These are phyloP conservation scores for Phaeodactylum tricornutum DNA, from an alignment of 108 stramenopile genomes.

Conservation along the genomic window DNA sequence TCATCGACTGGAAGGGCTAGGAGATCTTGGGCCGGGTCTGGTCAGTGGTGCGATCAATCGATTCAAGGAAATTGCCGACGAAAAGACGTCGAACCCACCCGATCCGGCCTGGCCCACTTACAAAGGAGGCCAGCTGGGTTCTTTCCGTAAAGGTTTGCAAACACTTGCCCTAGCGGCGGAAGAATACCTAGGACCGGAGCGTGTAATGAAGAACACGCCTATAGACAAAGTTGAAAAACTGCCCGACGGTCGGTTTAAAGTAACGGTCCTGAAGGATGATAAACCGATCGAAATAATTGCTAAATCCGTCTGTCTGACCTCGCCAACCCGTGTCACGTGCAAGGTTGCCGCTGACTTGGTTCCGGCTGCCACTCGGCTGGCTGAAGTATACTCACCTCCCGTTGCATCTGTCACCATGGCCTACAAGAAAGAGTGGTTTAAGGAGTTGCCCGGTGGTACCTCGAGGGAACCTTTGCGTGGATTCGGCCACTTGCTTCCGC, in stretches of 20 bases:
- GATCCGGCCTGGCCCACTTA: conserved; percentile 66
- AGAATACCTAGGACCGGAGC: conserved; percentile 46
- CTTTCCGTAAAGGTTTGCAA: conserved; percentile 69
- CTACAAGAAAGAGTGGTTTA: conserved; percentile 88
- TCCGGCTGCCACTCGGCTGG: conserved; percentile 65
- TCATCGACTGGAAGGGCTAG: conserved; percentile 60
- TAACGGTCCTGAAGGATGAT: conserved; percentile 65
- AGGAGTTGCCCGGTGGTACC: conserved; percentile 68
- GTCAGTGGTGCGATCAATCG: conserved; percentile 26
- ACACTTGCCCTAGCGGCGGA: conserved; percentile 78
- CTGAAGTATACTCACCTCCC: conserved; percentile 88
- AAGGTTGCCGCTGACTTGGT: conserved; percentile 58
- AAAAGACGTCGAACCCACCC: conserved; percentile 70
- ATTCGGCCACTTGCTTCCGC: conserved; percentile 88
- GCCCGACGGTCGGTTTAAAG: conserved; percentile 37
- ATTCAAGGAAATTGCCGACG: conserved; percentile 67
- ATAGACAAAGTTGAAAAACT: conserved; percentile 29
- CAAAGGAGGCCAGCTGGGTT: conserved; percentile 83
- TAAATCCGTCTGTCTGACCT: conserved; percentile 66
- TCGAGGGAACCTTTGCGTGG: conserved; percentile 71
- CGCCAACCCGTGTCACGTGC: conserved; percentile 34
- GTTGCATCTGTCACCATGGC: conserved; percentile 89
- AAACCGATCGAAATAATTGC: conserved; percentile 35
- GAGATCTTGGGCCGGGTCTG: conserved; percentile 77
- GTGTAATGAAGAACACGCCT: conserved; percentile 56